Evolutionary conservation across 1,284 basidiomycete species (phyloP), one percentile per base, ranked within the genome.

Genomic region (Lentinula novae-zelandiae): DNA sequence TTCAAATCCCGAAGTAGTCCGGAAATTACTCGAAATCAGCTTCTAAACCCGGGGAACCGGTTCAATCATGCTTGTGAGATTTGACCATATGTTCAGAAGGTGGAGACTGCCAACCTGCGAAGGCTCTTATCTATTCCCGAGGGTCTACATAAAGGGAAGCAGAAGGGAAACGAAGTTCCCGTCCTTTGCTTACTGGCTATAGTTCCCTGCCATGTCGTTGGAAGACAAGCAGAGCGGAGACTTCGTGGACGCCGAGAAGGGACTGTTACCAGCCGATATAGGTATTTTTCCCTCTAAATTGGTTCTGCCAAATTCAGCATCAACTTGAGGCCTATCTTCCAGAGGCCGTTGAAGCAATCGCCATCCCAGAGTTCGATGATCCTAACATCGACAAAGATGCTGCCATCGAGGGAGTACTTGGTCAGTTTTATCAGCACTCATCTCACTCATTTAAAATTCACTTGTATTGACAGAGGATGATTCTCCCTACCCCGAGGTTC

Each of bases 311-410:
- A 48, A 38, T 39, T 22, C 9, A 13, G 38, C 8, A 44, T 1
- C 13, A 36, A 33, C n/a, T 20, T n/a, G 4, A 27, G 27, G 27
- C 27, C 20, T 58, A 7, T n/a, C 27, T 22, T 51, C 17, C 49
- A 58, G 73, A 63, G 57, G 66, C 69, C 27, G 46, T 73, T 53
- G 71, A 71, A 59, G 68, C 70, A 33, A 63, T 72, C 49, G 60
- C 46, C 9, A 53, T 75, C 49, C 60, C 64, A 6, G 64, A 65
- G 9, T 63, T 66, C 53, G 65, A 66, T 49, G 65, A 66, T 57
- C 65, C 65, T 20, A 66, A 66, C 46, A 62, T 66, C 53, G 65
- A 65, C 53, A 57, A 58, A 52, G 54, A 63, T 22, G 61, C 36
- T 44, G 61, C 60, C 8, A 51, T 61, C 10, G 60, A 54, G 4